Conservation (phyloP, 768 basidiomycete genomes). For the Lactifluus subvellereus region DNA sequence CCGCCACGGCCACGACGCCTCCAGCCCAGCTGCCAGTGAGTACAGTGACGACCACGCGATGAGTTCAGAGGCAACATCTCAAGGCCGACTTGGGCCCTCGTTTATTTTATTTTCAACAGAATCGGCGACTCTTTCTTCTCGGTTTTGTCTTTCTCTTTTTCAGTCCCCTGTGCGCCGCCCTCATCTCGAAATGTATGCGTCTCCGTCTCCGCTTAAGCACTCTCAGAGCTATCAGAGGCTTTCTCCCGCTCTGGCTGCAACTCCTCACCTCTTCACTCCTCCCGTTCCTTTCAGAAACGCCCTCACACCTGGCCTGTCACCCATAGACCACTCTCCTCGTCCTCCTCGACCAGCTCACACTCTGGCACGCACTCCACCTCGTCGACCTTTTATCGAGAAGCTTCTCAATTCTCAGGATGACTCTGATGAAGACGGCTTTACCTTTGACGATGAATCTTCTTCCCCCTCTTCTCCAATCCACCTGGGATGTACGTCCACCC, state of each 20-base stretch:
- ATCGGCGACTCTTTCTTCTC: background rate
- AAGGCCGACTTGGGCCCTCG: background rate
- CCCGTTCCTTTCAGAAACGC: conserved; percentile 6
- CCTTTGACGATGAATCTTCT: conserved; percentile 16
- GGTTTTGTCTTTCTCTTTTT: background rate
- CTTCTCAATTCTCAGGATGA: conserved; percentile 15
- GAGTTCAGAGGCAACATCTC: conserved; percentile 4
- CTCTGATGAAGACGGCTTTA: conserved; percentile 16
- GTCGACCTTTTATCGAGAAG: conserved; percentile 9
- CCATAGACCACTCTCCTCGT: conserved; percentile 20
- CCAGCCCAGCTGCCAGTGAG: background rate
- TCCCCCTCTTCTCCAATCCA: conserved; percentile 11
- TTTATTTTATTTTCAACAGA: conserved; percentile 3
- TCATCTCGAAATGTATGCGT: conserved; percentile 22
- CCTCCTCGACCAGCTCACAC: background rate
- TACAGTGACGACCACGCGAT: background rate
- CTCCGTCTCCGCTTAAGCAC: conserved; percentile 18
- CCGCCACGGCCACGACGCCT: too few relatives aligned
- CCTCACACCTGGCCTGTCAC: conserved; percentile 19
- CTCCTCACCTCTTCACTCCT: conserved; percentile 22
- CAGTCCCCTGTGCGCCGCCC: background rate
- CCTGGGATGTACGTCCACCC: conserved; percentile 19
- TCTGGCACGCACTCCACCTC: background rate
- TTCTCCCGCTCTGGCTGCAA: conserved; percentile 20
- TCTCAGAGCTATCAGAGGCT: conserved; percentile 1